These are phyloP conservation scores for Psilocybe sp. DNA, from an alignment of 768 basidiomycete species.

Conservation along the genomic window DNA sequence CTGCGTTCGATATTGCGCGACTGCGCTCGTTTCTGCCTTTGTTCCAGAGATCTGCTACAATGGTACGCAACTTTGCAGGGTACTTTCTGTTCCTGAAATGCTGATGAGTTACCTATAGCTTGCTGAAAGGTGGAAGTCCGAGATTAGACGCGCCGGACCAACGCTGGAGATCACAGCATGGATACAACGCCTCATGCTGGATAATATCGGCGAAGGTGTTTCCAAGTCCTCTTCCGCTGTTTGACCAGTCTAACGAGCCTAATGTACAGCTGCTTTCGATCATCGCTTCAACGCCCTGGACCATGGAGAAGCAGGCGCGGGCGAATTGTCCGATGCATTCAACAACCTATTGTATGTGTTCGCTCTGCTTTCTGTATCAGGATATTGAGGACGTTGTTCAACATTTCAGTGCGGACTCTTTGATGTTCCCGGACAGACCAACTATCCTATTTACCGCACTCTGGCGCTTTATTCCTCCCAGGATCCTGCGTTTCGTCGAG, in stretches of 20 bases:
- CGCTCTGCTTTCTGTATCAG: background rate
- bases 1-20: conserved; percentile 5
- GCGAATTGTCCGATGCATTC: conserved; percentile 7
- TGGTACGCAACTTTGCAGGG: background rate
- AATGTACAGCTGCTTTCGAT: conserved; percentile 3
- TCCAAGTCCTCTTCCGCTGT: background rate
- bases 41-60: conserved; percentile 3
- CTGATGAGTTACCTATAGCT: background rate
- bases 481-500: conserved; percentile 1
- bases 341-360: conserved; percentile 5
- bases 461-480: conserved; percentile 5
- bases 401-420: conserved; percentile 2
- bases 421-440: conserved; percentile 3
- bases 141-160: no score
- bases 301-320: background rate
- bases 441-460: conserved; percentile 6
- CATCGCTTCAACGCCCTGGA: conserved; percentile 6
- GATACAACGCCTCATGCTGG: conserved; percentile 5
- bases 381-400: no score
- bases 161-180: conserved; percentile 1
- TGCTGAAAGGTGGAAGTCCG: background rate
- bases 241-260: background rate
- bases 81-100: background rate
- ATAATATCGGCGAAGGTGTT: conserved; percentile 7
- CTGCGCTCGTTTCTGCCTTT: conserved; percentile 5